Base-by-base conservation (phyloP, 2,329 filamentous ascomycete genomes). In the Stachybotrys chartarum region DNA sequence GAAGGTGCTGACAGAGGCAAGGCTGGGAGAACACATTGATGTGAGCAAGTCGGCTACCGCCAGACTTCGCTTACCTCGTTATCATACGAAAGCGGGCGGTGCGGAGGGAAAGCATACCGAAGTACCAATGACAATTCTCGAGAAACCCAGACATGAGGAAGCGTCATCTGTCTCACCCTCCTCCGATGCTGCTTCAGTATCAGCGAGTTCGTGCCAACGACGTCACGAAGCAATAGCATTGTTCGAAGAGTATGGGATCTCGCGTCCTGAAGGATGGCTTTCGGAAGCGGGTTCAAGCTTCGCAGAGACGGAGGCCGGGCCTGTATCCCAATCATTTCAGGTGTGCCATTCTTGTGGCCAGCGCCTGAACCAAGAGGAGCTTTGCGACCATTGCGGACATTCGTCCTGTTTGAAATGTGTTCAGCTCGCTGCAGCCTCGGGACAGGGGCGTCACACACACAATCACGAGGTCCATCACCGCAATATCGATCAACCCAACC, bases 281-380 rank as follows among this genome's bases (percentile, higher is more conserved):
- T 75, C 74, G 53, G 73, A 77, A 45, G 69, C 72, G n/a, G 69
- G 69, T 5, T 54, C 52, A 12, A 53, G 42, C 8, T 52, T 51
- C 8, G 50, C 46, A 39, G 56, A 58, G 54, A 48, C 56, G 8
- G 18, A 58, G 24, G 24, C 24, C 60, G 63, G 31, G 58, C 62
- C 56, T 56, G 44, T 50, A 48, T 53, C 57, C 49, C 69, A 67
- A 56, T 61, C 63, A 48, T 62, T 64, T 46, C 73, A 71, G 53
- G 65, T 75, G 30, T 83, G 80, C 57, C 80, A 82, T 60, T 66
- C 78, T 10, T 84, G 80, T 59, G 74, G 73, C 12, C 70, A 72
- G 49, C 68, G 66, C 46, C 70, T 76, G 44, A 67, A 62, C 49
- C 66, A 69, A 12, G 66, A 69, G 32, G 67, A 67, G 8, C 70